Conservation (phyloP, 2,329 filamentous ascomycete genomes). For the Aspergillus arachidicola region DNA sequence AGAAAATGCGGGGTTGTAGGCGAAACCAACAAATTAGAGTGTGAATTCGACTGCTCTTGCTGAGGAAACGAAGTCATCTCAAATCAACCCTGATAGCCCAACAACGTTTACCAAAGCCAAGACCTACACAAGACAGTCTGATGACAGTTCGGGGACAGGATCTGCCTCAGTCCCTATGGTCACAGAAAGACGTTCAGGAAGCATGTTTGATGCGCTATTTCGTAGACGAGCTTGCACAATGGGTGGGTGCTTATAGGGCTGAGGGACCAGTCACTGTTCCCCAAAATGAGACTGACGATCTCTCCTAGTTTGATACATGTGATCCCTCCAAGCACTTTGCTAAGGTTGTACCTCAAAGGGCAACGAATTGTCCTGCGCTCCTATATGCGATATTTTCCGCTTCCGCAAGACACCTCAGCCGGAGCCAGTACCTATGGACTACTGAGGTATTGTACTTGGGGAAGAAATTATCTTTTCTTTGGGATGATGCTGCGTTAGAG, state of each 20-base stretch:
- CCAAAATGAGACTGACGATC: not conserved
- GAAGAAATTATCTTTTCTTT: slow-evolving; percentile 25
- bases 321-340: slow-evolving; percentile 44
- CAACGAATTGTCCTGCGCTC: slow-evolving; percentile 43
- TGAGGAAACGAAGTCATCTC: not conserved
- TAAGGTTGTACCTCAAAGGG: slow-evolving; percentile 43
- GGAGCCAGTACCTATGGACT: not conserved
- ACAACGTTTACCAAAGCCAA: not conserved
- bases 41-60: not conserved
- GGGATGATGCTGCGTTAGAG: slow-evolving; percentile 35
- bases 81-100: not conserved
- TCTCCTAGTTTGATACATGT: slow-evolving; percentile 40
- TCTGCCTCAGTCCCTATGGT: not conserved
- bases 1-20: not conserved
- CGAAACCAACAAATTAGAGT: not conserved
- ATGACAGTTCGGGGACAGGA: not conserved
- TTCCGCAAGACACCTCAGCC: slow-evolving; percentile 38
- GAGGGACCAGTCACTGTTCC: not conserved
- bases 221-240: slow-evolving; percentile 21
- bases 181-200: slow-evolving; percentile 9
- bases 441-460: slow-evolving; percentile 16
- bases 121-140: not conserved
- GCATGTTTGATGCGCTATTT: slow-evolving; percentile 23
- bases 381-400: slow-evolving; percentile 39
- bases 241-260: slow-evolving; percentile 10